A percentile compares a stretch with the other conserved stretches of the same genome.
Evolutionary conservation across 495 filamentous ascomycete genomes (phyloP).

Genomic region (Aspergillus diversus): DNA sequence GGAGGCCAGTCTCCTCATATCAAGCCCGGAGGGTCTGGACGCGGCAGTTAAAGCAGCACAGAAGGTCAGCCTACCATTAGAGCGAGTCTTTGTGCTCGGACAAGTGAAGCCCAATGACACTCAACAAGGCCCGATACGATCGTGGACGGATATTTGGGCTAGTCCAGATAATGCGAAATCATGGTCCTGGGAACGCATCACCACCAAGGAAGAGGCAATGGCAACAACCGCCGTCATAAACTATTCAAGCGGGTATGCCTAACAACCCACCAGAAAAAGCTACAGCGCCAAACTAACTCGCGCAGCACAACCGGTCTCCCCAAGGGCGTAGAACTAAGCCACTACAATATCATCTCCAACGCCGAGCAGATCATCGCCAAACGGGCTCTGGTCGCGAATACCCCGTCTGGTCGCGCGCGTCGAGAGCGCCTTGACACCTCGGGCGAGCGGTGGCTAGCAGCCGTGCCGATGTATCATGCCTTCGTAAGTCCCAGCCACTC

Average conservation of each 20-base stretch:
- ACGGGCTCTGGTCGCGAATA: not conserved
- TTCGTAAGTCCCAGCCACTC: not conserved
- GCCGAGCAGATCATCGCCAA: not conserved
- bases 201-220: not conserved
- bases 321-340: constrained; percentile 2
- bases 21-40: not conserved
- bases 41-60: not conserved
- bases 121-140: not conserved
- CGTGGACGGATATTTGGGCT: not conserved
- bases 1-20: not conserved
- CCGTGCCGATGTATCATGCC: constrained; percentile 7
- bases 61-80: not conserved
- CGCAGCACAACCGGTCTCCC: constrained; percentile 1
- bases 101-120: not conserved
- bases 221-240: constrained; percentile 2
- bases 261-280: not conserved
- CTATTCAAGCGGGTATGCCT: constrained; percentile 9
- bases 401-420: not conserved
- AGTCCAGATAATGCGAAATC: not conserved
- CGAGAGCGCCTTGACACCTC: not conserved
- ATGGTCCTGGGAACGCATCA: not conserved
- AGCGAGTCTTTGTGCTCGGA: not conserved
- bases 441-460: constrained; percentile 5
- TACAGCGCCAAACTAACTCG: not conserved
- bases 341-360: constrained; percentile 6